Base-by-base conservation (phyloP, 2,329 filamentous ascomycete species). In the Bretziella fagacearum region DNA sequence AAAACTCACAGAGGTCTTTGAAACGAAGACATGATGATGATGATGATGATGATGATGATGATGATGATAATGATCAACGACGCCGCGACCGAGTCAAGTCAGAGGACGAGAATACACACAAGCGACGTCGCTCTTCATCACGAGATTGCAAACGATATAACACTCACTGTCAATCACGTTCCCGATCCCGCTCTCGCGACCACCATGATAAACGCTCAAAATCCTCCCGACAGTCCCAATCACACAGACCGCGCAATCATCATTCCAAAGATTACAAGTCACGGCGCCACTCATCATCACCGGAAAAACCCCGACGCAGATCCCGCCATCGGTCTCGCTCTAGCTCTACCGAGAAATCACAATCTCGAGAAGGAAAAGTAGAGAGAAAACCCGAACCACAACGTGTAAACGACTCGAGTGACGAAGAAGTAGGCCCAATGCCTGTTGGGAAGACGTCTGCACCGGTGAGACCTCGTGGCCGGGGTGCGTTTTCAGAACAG, bases 401-500 rank as follows among this genome's bases (percentile, higher is more conserved):
- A 43, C 26, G n/a, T 20, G 26, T 30, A 35, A 15, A 27, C 10
- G 15, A 46, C 8, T 36, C 46, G 22, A 42, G 37, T 20, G 47
- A 36, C 39, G 52, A 11, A 18, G 42, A 45, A 36, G 45, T 42
- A 17, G 47, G 47, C 3, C 47, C 47, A 18, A 44, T 20, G 22
- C 43, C 47, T 17, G 18, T 26, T 13, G 39, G 35, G 23, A 8
- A 20, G 20, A 22, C 15, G 17, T 33, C 46, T 13, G 36, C 37
- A 1, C 70, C 45, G 17, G 33, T 44, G 2, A 70, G 64, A 46
- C 64, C 68, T n/a, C 77, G 83, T 23, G 85, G 85, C 7, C 75
- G 85, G 32, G 85, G 85, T 30, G 74, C 74, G 11, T 67, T 74
- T 32, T 65, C 70, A 3, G 70, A 70, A 1, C 61, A 65, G 4